A percentile compares a stretch with the other conserved stretches of the same genome.
These are phyloP conservation scores for Fusarium illudens DNA, from an alignment of 2,329 filamentous ascomycete genomes.

Conservation along the genomic window DNA sequence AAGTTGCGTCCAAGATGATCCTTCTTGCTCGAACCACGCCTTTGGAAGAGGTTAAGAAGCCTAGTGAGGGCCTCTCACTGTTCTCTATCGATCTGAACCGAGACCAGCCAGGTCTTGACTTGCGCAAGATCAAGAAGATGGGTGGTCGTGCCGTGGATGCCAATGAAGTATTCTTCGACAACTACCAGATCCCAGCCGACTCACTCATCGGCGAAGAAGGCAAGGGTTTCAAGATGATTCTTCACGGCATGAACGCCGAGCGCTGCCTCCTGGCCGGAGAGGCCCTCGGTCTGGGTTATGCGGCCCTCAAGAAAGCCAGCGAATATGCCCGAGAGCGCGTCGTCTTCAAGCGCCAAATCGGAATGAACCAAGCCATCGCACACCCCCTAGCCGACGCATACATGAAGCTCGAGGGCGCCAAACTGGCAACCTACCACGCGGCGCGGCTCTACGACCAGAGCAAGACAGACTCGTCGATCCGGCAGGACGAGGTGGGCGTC, in stretches of 20 bases:
- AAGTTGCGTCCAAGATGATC: slow-evolving; percentile 85
- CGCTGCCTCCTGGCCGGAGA: slow-evolving; percentile 80
- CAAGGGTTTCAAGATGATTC: slow-evolving; percentile 80
- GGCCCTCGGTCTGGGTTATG: slow-evolving; percentile 81
- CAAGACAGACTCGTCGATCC: slow-evolving; percentile 59
- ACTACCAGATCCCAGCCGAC: slow-evolving; percentile 71
- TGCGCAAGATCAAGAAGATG: slow-evolving; percentile 85
- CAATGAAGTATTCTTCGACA: slow-evolving; percentile 89
- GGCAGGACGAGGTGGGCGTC: slow-evolving; percentile 66
- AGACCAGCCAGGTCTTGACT: slow-evolving; percentile 64
- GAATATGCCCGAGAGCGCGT: slow-evolving; percentile 72
- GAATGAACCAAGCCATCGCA: slow-evolving; percentile 71
- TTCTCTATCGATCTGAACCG: slow-evolving; percentile 83
- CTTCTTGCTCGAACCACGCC: slow-evolving; percentile 80
- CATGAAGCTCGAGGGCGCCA: slow-evolving; percentile 71
- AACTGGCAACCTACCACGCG: slow-evolving; percentile 71
- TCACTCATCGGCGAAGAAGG: slow-evolving; percentile 76
- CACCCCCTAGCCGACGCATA: slow-evolving; percentile 73
- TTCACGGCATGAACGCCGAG: slow-evolving; percentile 84
- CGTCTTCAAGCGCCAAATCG: slow-evolving; percentile 72
- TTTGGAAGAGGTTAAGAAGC: slow-evolving; percentile 70
- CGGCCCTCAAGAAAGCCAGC: slow-evolving; percentile 68
- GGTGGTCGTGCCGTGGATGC: slow-evolving; percentile 83
- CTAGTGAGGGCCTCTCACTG: slow-evolving; percentile 78
- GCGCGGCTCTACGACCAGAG: slow-evolving; percentile 68